These are phyloP conservation scores for Acanthamoeba triangularis DNA, from an alignment of 208 protist species.

Conservation along the genomic window DNA sequence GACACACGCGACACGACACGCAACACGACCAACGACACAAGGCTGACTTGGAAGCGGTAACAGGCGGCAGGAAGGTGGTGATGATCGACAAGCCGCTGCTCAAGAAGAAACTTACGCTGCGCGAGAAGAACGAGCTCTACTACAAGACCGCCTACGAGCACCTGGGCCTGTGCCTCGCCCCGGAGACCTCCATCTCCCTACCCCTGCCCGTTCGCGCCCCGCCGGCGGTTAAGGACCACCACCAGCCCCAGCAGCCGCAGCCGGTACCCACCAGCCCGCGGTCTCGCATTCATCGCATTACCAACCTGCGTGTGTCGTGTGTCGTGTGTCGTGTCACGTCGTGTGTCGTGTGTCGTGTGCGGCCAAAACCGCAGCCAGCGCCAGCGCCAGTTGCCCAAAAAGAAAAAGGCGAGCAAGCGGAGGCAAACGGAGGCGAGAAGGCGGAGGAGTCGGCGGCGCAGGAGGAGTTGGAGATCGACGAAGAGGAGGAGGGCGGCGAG, in stretches of 20 bases:
- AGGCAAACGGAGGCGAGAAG: neutral
- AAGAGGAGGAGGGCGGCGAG: neutral
- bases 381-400: no score
- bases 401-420: neutral
- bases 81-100: constrained; percentile 57
- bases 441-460: neutral
- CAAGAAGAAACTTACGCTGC: constrained; percentile 61
- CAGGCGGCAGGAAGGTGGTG: constrained; percentile 47
- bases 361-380: neutral
- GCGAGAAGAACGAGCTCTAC: constrained; percentile 61
- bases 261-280: no score
- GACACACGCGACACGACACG: neutral
- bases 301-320: no score
- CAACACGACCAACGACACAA: neutral
- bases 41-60: neutral
- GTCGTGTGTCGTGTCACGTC: no score
- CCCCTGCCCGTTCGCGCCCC: neutral
- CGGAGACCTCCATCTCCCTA: neutral
- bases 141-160: constrained; percentile 53
- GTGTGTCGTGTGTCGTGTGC: no score
- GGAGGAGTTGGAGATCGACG: neutral
- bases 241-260: neutral
- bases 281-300: no score
- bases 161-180: neutral
- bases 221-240: neutral